Base-by-base conservation (phyloP, 2,329 filamentous ascomycete species). In the Trichoderma lentiforme region DNA sequence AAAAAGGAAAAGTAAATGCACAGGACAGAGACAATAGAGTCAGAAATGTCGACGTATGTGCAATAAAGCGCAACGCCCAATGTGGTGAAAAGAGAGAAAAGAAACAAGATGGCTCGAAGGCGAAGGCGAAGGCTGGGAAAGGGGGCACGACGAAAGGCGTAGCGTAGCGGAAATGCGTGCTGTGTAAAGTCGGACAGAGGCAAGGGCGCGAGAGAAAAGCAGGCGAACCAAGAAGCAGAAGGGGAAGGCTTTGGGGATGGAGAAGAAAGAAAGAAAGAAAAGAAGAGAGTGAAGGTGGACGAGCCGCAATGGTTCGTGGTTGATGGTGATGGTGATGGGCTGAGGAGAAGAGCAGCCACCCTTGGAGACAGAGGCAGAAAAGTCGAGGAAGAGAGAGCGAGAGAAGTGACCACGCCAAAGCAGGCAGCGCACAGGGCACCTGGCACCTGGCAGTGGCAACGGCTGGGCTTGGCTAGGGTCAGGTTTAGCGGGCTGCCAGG, bases 221-320 rank as follows among this genome's bases (percentile, higher is more conserved):
- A 73, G 73, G 74, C 75, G 76, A 77, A 73, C 77, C 77, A 77
- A 76, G 76, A 79, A 77, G 78, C 77, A 77, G 74, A 73, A 70
- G 66, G 75, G 72, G 73, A 74, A 72, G 72, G 72, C 57, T 61
- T 70, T 70, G 72, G 71, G 63, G 74, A 76, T 71, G 74, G 72
- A 75, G 75, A 76, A 75, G 75, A 76, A 77, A 74, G 76, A 76
- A 75, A 76, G 72, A 74, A 78, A 76, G 75, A 75, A 73, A 75
- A 72, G 74, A 74, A 75, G 73, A 74, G 73, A 72, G 72, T 75
- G 71, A 75, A 56, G 64, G 67, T 72, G 58, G 71, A 64, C 62
- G 73, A 73, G 73, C 71, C 71, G 64, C 60, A 66, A 69, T 69
- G 71, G 65, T 68, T 65, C 63, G 65, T 47, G 56, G 61, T 28